Base-by-base conservation (phyloP, 257 asterid genomes). In the Ilex asprella region DNA sequence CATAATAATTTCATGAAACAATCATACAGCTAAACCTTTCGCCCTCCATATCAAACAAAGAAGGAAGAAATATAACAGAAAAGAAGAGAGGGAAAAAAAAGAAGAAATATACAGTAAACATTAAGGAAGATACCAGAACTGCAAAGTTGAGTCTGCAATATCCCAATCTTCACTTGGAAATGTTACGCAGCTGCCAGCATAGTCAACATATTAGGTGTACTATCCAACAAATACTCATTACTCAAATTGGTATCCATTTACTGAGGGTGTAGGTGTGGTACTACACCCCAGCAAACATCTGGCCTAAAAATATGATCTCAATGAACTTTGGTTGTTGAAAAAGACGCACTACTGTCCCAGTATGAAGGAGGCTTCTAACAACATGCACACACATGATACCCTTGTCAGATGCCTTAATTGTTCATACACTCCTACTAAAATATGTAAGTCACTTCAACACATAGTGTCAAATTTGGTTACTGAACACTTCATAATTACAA, bases 151-250 rank as follows among this genome's bases (percentile, higher is more conserved):
- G 75, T 87, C 95, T 2, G 84, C 97, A 55, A 90, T 85, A 66
- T 87, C 95, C 95, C 97, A 90, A 64, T 83, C 95, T 61, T 81
- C 95, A 73, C 92, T 75, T 73, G 88, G 87, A 83, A 82, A 90
- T 69, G 86, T 74, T 60, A 76, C 84, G 64, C 95, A 87, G 60
- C 95, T 90, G 89, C 78, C 82, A 71, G 59, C 56, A 76, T 53
- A 76, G 15, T 47, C 53, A 46, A 35, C 52, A 61, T 21, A 69
- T 56, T 65, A 65, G 65, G 61, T 47, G 61, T 72, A 66, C 58
- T 52, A n/a, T 44, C 67, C 54, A 58, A 16, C 47, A 49, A 41
- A 53, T 30, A 15, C 7, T 39, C 39, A 30, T 64, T 60, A 46
- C 67, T 16, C 3, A 30, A 21, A 44, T 47, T 55, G 8, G 41